Evolutionary conservation across 192 early-diverging fungal genomes (phyloP), one percentile per base, ranked within the genome.

Genomic region (Rhizoclosmatium globosum): DNA sequence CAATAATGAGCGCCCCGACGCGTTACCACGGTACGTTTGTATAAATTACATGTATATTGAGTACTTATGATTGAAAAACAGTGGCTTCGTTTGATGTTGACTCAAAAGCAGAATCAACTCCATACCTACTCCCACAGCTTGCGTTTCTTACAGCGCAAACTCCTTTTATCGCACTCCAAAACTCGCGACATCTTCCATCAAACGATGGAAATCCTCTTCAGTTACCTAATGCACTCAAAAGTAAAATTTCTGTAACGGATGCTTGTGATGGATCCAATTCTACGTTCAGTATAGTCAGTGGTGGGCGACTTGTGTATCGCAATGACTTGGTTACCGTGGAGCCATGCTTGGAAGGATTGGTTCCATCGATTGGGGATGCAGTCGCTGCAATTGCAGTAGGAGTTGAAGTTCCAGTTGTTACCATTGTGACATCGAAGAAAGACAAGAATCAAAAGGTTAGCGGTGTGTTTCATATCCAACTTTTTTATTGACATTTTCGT

Each of bases 381-480:
- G 45, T 68, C 45, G 45, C 41, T 13, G 53, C 44, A 19, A 11
- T 59, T 4, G 70, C 50, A 23, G 19, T 23, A 15, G 70, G 57
- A n/a, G 57, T 57, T 9, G 70, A 72, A 43, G n/a, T 72, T 53
- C 70, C 70, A 17, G 47, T 59, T 23, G 50, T 72, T 7, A 56
- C 57, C 9, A 6, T 72, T 4, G 15, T 72, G 48, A 72, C 70
- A 17, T 72, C 70, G 17, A 72, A 72, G 44, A 72, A 72, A 38
- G 70, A 72, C 50, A 72, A 72, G 70, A 72, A 53, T 21, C 70
- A 72, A 42, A 72, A 72, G 41, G n/a, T n/a, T n/a, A 50, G 15
- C 48, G 15, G 4, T 50, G 4, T 50, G 48, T 50, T 50, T 50
- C 15, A 9, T 50, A 9, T 50, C 48, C 15, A 4, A 9, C 48